Base-by-base conservation (phyloP, 352 stramenopile species). In the Detonula confervacea region DNA sequence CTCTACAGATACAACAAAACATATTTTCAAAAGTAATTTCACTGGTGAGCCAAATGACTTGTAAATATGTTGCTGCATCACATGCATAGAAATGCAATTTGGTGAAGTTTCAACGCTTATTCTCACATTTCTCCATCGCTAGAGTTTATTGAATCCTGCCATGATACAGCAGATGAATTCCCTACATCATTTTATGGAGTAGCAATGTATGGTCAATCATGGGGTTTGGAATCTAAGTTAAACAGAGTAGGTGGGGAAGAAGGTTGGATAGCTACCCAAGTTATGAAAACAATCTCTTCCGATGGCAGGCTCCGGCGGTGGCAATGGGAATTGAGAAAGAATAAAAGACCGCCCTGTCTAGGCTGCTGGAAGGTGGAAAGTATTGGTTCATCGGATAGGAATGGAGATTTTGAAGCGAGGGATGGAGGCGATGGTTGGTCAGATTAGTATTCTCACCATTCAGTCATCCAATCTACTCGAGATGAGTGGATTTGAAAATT, bases 141-240 rank as follows among this genome's bases (percentile, higher is more conserved):
- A 37, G 80, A 87, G 39, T 87, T 87, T 46, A 82, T 87, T 42
- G 51, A 85, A 67, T 84, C 74, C 0, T 64, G 42, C 42, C 75
- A 84, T 27, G 56, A 87, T 35, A 87, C 80, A 25, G 80, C 80
- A 2, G 54, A 79, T 22, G 39, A 70, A 27, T 77, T 81, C 18
- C 68, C 80, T 0, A 87, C 80, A 30, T 87, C 75, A 12, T 85
- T 84, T 46, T 87, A 87, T 37, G 80, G 80, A 5, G 76, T 70
- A 37, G 75, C 75, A 9, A 77, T 87, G 69, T 62, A 87, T 44
- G 80, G 80, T 25, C 42, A 77, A 57, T 67, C 52, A 11, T 86
- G 73, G 79, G 51, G 14, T 20, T 75, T 83, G 42, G 78, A 86
- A 65, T 61, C 72, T 14, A 9, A 61, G 14, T 7, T 86, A 5